Base-by-base conservation (phyloP, 139 green algal species). In the Micractinium sp. region DNA sequence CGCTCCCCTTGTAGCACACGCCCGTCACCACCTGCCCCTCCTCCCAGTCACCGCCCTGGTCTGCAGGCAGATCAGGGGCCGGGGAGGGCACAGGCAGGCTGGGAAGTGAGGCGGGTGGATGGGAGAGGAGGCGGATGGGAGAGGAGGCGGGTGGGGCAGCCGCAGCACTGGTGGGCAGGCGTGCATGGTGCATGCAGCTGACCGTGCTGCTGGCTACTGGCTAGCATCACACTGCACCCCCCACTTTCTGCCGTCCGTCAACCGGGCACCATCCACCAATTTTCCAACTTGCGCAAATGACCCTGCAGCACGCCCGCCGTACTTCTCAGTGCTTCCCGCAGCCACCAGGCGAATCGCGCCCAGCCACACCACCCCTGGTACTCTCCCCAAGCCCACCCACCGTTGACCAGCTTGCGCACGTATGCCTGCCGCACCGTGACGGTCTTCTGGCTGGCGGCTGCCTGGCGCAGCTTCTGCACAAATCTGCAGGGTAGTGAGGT, bases 401-500 rank as follows among this genome's bases (percentile, higher is more conserved):
- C 92, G 79, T 97, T 97, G n/a, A 98, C 78, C 15, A 99, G 93
- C 29, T 77, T 82, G 84, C 94, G 94, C 81, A 97, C 93, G 16
- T 76, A 96, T 23, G 85, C 96, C 81, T 98, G 94, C 5, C 96
- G 93, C 47, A 97, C 88, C 3, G 94, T 97, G 13, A 99, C 87
- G 14, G 35, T 90, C 23, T 92, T 89, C 79, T 87, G 67, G 36
- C 41, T 29, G 1, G 92, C 92, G 12, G 95, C 96, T 27, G 94
- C 94, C 31, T 94, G 77, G 4, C 98, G 93, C 85, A 99, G 90
- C 38, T 93, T 90, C 93, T 98, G 96, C 71, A 99, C 95, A 94
- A 99, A 99, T 27, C 97, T 93, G 15, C 97, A 94, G 91, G 95
- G 87, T 98, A 96, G 90, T 99, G 36, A 63, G 22, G 13, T 22